Evolutionary conservation across 139 green algal species (phyloP), one percentile per base, ranked within the genome.

Genomic region (Chlamydomonas incerta): DNA sequence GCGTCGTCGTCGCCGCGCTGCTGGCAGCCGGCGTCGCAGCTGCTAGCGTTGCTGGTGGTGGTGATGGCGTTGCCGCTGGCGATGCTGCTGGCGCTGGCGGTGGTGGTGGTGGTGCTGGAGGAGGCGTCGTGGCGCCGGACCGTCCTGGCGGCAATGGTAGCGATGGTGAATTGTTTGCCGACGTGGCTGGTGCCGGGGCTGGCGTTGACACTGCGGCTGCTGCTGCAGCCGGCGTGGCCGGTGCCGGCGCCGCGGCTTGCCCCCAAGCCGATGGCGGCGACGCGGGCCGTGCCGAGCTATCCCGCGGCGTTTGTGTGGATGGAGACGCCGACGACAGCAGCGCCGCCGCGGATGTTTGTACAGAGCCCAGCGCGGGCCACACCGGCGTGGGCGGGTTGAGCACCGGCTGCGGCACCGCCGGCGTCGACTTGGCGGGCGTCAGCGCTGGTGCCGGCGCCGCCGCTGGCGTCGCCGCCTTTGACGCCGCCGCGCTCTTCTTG

Each of bases 311-410:
- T 35, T 63, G 3, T 10, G 46, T 26, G 52, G 29, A 18, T 9
- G 67, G 50, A 15, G 57, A 72, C 14, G 77, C 50, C 10, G 70
- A 80, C 20, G 71, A 63, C 26, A 83, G 74, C 46, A 87, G 68
- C 23, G 70, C 60, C 8, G 88, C 52, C 58, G 81, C 55, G 37
- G 83, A 70, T 0, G n/a, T 72, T 20, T 71, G 76, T 5, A 74
- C 24, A 1, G 57, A 34, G 76, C 72, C 81, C 34, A 75, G 66
- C 57, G 75, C 77, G 35, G 70, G 74, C 74, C 72, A 86, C 55
- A 80, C n/a, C 4, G 72, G 72, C 8, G 72, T 80, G 29, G 82
- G 72, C 23, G 72, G 82, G 37, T 80, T 74, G 63, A 62, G 73
- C 52, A 79, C 74, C 55, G 47, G 75, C 21, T 50, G 28, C 31